A percentile compares a stretch with the other conserved stretches of the same genome.
These are phyloP conservation scores for Neurospora tetrasperma DNA, from an alignment of 495 filamentous ascomycete species.

Conservation along the genomic window DNA sequence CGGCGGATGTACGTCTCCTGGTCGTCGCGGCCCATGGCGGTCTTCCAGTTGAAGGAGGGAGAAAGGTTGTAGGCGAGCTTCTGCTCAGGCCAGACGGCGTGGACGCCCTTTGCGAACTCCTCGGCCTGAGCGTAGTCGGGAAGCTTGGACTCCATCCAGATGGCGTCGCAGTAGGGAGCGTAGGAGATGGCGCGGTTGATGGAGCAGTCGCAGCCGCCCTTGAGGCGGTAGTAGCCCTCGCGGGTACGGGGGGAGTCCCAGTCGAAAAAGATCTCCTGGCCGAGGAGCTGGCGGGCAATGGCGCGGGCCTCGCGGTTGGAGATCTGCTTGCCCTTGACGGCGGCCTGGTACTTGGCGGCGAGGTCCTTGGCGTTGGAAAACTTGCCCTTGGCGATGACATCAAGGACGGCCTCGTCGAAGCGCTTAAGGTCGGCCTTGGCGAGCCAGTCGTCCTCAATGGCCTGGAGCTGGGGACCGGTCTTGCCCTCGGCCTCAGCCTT, in stretches of 20 bases:
- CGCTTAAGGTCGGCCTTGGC: constrained; percentile 77
- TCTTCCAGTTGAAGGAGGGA: constrained; percentile 99
- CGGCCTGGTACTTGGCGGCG: constrained; percentile 50
- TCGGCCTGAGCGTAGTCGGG: constrained; percentile 87
- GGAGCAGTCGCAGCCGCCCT: constrained; percentile 84
- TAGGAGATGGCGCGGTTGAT: constrained; percentile 87
- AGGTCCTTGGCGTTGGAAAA: constrained; percentile 57
- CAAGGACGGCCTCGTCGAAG: constrained; percentile 81
- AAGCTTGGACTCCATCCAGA: constrained; percentile 99
- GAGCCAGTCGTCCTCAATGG: constrained; percentile 85
- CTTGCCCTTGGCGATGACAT: constrained; percentile 54
- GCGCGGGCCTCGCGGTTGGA: constrained; percentile 72
- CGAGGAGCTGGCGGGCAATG: constrained; percentile 72
- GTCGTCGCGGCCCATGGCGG: constrained; percentile 84
- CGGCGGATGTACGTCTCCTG: constrained; percentile 96
- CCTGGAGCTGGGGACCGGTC: constrained; percentile 69
- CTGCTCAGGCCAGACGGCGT: constrained; percentile 89
- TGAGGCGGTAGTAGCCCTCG: constrained; percentile 88
- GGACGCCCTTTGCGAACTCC: constrained; percentile 90
- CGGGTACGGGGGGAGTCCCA: constrained; percentile 87
- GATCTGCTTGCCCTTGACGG: constrained; percentile 59
- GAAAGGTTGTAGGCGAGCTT: constrained; percentile 97
- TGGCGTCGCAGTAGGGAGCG: constrained; percentile 86
- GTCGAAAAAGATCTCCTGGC: constrained; percentile 78
- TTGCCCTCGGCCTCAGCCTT: constrained; percentile 78